Evolutionary conservation across 441 rosid species (phyloP).

Genomic region (Euphorbia schlechtendalii): DNA sequence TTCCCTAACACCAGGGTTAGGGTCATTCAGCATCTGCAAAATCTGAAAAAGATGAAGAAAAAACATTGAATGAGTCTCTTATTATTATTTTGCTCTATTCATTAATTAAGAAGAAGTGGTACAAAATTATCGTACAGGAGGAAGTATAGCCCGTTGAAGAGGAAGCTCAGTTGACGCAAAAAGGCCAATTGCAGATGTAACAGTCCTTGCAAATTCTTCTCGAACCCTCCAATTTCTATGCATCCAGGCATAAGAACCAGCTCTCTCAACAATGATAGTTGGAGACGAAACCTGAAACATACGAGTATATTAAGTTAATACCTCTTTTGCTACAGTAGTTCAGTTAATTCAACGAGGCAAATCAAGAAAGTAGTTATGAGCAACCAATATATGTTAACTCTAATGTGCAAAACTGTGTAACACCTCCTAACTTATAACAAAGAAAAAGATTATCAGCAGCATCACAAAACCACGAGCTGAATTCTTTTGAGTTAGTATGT

Average conservation of each 20-base stretch:
- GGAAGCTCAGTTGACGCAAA: constrained; percentile 97
- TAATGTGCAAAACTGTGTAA: not conserved
- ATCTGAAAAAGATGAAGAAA: constrained; percentile 47
- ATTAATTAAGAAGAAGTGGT: constrained; percentile 11
- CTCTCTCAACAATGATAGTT: constrained; percentile 94
- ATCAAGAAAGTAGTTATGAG: not conserved
- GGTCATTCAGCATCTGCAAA: constrained; percentile 87
- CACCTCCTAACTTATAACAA: not conserved
- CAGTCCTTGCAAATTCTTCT: constrained; percentile 96
- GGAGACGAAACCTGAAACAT: constrained; percentile 87
- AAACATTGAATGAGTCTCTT: constrained; percentile 8
- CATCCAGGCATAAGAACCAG: constrained; percentile 94
- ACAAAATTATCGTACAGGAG: constrained; percentile 53
- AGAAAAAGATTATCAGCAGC: constrained; percentile 1
- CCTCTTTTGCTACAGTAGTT: not conserved
- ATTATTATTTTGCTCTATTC: not conserved
- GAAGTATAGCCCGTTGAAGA: constrained; percentile 92
- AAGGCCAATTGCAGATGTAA: constrained; percentile 88
- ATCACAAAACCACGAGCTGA: not conserved
- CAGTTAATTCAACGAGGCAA: not conserved
- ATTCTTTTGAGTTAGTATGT: not conserved
- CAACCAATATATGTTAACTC: not conserved
- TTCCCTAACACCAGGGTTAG: constrained; percentile 86
- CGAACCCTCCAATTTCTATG: constrained; percentile 94
- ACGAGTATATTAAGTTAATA: constrained; percentile 7